Base-by-base conservation (phyloP, 352 stramenopile genomes). In the Pythium rhizo-oryzae region DNA sequence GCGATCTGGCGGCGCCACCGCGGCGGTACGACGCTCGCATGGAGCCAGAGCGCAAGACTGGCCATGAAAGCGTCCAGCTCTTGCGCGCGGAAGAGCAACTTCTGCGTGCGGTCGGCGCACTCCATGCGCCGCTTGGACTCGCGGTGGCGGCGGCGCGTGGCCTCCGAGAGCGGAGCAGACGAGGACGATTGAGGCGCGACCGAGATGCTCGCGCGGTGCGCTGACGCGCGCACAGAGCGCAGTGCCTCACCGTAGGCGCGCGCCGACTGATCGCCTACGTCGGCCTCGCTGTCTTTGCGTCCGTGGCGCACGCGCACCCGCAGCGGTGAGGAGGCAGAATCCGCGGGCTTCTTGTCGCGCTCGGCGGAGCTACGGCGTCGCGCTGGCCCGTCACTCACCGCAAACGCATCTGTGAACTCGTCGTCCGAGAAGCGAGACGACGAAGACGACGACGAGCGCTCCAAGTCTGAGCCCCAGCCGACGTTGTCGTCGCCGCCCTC, bases 91-190 rank as follows among this genome's bases (percentile, higher is more conserved):
- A 82, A 65, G 18, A 90, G 63, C n/a, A 78, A 39, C 23, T 65
- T 53, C 55, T 84, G 78, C 2, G 71, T 79, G 4, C 46, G 65
- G 8, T 82, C 71, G 0, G 73, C 71, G 46, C 78, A 72, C 19
- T 69, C 52, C 43, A 85, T 63, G 19, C 78, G 78, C 23, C 77
- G 78, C 69, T 84, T 81, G 12, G 74, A 78, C 28, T 80, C 73
- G 49, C 70, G 66, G 21, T 80, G 73, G 46, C 65, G 73, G 12
- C 59, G 37, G 11, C 63, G 44, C 15, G 65, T 79, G 15, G 67
- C 72, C 15, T 79, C 72, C 0, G 65, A 65, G 1, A 79, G 49
- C 21, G 28, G 18, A 19, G 18, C 4, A 19, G 21, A 19, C n/a
- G n/a, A n/a, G n/a, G n/a, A n/a, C 25, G 9, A 11, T 30, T 9